Evolutionary conservation across 2,329 filamentous ascomycete species (phyloP), one percentile per base, ranked within the genome.

Genomic region (Fusarium concolor): DNA sequence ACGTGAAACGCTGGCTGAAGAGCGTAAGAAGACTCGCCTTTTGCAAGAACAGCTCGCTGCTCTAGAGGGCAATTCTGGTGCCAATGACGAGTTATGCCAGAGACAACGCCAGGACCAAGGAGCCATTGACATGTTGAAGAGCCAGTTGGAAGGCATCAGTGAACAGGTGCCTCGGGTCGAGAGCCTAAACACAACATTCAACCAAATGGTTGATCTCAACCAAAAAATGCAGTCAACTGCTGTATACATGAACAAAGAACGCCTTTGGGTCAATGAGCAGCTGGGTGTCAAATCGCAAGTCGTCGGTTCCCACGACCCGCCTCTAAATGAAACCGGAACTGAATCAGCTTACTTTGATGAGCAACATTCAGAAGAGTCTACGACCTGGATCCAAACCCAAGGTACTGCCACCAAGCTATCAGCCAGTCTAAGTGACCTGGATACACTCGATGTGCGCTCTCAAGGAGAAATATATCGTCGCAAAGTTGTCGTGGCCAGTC

Each of bases 401-500:
- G 17, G 14, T n/a, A 29, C 12, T 59, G 10, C 17, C 33, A 26
- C 6, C 18, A 24, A 58, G 11, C 51, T 12, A 5, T 41, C 38
- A 17, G 24, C 12, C 18, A 39, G 28, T 35, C 43, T 51, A 17
- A 28, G 24, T 28, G 43, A 28, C 11, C 24, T 64, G 22, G 37
- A 44, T 24, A 45, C 39, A 3, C 24, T 50, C 29, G 45, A 42
- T 37, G 20, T 49, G 42, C 39, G 52, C 41, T 49, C 29, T 11
- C 59, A 59, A n/a, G 37, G 50, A 18, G 64, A 65, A 22, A 46
- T 42, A 17, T 46, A 58, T 20, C 65, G 64, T 11, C 77, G 76
- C 46, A 77, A 71, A 41, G 78, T 80, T 9, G 63, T 74, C 22
- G 74, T 81, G n/a, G 61, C 74, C 38, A 79, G 77, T 46, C 78